phyloP scores from a whole-genome alignment of 306 rosid genomes.

The Cyclanthera cordifolia region DNA sequence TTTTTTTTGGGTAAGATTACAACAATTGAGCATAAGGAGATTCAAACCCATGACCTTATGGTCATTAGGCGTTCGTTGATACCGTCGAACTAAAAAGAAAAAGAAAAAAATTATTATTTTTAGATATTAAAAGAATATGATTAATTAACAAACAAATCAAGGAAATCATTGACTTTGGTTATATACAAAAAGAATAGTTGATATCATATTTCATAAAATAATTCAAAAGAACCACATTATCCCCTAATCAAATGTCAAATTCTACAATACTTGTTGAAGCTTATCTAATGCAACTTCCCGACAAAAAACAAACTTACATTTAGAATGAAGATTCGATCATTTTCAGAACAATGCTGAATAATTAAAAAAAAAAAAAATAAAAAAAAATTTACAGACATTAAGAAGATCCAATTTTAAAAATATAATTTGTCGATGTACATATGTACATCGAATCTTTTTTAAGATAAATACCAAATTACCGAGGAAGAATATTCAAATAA shows the following conservation, averaged over 20 bases:
- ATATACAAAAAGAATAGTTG: too few species aligned
- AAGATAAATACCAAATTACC: neutral
- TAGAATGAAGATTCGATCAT: neutral
- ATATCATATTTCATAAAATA: neutral
- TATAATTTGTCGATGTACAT: neutral
- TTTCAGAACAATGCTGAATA: neutral
- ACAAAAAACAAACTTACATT: neutral
- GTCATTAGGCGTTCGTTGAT: too few species aligned
- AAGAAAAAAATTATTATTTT: too few species aligned
- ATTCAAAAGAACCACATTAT: neutral
- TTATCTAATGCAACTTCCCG: neutral
- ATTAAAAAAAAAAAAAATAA: too few species aligned
- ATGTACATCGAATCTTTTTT: neutral
- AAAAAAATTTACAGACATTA: too few species aligned
- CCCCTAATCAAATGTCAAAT: neutral
- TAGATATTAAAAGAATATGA: too few species aligned
- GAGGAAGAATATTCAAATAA: neutral
- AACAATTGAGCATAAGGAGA: too few species aligned
- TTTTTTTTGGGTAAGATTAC: too few species aligned
- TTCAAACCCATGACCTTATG: too few species aligned
- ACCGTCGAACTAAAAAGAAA: too few species aligned
- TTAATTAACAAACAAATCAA: too few species aligned
- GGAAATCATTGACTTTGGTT: too few species aligned
- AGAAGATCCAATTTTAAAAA: neutral
- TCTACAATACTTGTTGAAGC: neutral